A percentile compares a stretch with the other conserved stretches of the same genome.
Conservation (phyloP, 2,329 filamentous ascomycete genomes). For the Venturia aucupariae region DNA sequence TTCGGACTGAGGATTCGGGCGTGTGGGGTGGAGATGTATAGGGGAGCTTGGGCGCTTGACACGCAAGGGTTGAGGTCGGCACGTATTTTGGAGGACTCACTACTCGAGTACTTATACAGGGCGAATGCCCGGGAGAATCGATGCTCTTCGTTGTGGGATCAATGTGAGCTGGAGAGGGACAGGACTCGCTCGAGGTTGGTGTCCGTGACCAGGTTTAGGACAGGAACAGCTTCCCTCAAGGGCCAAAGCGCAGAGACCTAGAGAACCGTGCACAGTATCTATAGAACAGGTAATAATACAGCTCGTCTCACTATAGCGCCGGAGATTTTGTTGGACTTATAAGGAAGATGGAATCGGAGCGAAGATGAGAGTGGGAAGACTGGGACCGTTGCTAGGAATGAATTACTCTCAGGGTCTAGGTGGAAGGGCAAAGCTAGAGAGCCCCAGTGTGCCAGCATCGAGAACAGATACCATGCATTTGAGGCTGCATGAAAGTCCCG, state of each 20-base stretch:
- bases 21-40: slow-evolving; percentile 11
- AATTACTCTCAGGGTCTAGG: neutral
- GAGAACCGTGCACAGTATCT: neutral
- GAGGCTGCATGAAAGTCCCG: slow-evolving; percentile 5
- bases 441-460: neutral
- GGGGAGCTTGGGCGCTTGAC: neutral
- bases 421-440: neutral
- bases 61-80: neutral
- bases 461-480: neutral
- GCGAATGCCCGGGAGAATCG: slow-evolving; percentile 6
- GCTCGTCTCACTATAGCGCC: slow-evolving; percentile 3
- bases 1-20: neutral
- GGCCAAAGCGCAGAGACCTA: slow-evolving; percentile 1
- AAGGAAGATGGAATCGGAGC: neutral
- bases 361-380: neutral
- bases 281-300: slow-evolving; percentile 10
- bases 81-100: neutral
- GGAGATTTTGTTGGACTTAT: neutral
- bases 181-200: neutral
- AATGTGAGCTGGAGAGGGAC: neutral
- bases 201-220: neutral
- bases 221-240: neutral
- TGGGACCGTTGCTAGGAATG: neutral
- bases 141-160: neutral
- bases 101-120: slow-evolving; percentile 11